Conservation (phyloP, 2,329 filamentous ascomycete species). For the Myriosclerotinia duriaeana region DNA sequence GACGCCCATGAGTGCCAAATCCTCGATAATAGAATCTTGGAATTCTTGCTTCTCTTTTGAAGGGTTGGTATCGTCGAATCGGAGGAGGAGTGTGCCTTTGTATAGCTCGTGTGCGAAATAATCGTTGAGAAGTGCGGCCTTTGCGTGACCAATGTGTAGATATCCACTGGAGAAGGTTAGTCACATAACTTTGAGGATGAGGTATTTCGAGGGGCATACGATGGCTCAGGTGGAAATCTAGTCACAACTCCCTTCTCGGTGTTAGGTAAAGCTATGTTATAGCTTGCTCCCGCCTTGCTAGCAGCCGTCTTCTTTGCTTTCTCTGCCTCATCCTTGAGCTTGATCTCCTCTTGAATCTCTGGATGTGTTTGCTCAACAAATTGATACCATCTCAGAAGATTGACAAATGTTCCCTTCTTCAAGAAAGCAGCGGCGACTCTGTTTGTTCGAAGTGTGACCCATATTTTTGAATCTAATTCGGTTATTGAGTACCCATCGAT, state of each 20-base stretch:
- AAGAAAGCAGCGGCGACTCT: constrained; percentile 79
- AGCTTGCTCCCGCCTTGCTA: constrained; percentile 79
- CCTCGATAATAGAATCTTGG: constrained; percentile 89
- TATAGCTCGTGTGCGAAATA: constrained; percentile 96
- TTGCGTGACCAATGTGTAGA: constrained; percentile 93
- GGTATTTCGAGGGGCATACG: constrained; percentile 51
- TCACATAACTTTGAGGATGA: not conserved
- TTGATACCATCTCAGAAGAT: constrained; percentile 81
- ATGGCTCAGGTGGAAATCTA: constrained; percentile 91
- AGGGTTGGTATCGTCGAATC: constrained; percentile 97
- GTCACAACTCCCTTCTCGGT: constrained; percentile 88
- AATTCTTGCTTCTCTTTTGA: constrained; percentile 97
- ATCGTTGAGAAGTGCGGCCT: constrained; percentile 89
- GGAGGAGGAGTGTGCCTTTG: constrained; percentile 83
- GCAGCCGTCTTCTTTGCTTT: constrained; percentile 67
- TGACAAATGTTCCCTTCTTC: constrained; percentile 73
- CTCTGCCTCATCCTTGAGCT: constrained; percentile 65
- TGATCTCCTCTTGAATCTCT: constrained; percentile 70
- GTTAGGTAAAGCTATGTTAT: constrained; percentile 82
- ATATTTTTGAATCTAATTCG: constrained; percentile 77
- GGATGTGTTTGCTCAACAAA: constrained; percentile 81
- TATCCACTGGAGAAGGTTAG: constrained; percentile 56
- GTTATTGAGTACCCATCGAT: constrained; percentile 77
- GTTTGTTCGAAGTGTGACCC: constrained; percentile 80
- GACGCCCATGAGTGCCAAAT: constrained; percentile 87